Conservation (phyloP, 2,329 filamentous ascomycete genomes). For the Cordyceps tenuipes region DNA sequence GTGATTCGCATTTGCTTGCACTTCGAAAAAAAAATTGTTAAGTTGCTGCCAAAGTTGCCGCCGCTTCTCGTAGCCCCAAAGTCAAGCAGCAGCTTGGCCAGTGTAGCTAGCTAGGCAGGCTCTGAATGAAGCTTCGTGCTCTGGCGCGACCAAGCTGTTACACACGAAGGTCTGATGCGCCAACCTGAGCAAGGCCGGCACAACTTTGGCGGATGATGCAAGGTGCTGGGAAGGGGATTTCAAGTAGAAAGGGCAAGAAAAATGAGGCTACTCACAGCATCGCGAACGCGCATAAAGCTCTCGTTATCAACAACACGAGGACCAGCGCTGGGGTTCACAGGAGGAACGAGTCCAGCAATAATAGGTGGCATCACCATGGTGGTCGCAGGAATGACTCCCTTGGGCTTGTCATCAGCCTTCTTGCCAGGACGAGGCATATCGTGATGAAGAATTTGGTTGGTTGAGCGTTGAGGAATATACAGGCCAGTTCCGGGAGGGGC, state of each 20-base stretch:
- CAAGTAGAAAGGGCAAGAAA: slow-evolving; percentile 12
- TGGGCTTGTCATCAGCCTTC: slow-evolving; percentile 32
- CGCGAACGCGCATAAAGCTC: slow-evolving; percentile 71
- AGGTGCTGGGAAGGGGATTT: background rate
- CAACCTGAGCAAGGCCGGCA: background rate
- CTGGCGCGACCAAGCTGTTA: slow-evolving; percentile 1
- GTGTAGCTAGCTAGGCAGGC: background rate
- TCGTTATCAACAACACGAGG: slow-evolving; percentile 53
- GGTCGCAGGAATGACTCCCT: slow-evolving; percentile 29
- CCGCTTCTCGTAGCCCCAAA: background rate
- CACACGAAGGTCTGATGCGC: background rate
- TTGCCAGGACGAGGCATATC: slow-evolving; percentile 39
- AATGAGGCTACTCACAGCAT: slow-evolving; percentile 57
- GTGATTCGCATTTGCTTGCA: background rate
- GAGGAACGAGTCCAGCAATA: slow-evolving; percentile 17
- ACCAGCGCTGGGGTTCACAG: slow-evolving; percentile 12
- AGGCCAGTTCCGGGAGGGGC: background rate
- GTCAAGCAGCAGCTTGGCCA: background rate
- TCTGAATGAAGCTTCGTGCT: background rate
- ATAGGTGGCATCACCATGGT: slow-evolving; percentile 31
- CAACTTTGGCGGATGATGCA: background rate
- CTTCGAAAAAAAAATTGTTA: background rate
- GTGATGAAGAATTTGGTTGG: slow-evolving; percentile 16
- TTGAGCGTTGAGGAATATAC: slow-evolving; percentile 10
- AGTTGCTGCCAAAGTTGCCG: background rate